Percentiles rank a stretch among this genome's conserved stretches.
These are phyloP conservation scores for Medicago truncatula DNA, from an alignment of 306 rosid species.

Conservation along the genomic window MtrunA17r5.0-ANR NC_053047.1:35403001-35403500, in stretches of 20 bases:
- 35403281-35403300: too few relatives aligned
- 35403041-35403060: constrained; percentile 52
- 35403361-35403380: constrained; percentile 56
- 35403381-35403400: too few relatives aligned
- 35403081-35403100: constrained; percentile 63
- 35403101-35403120: constrained; percentile 45
- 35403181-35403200: background rate
- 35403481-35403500: background rate
- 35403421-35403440: background rate
- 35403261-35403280: too few relatives aligned
- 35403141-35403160: constrained; percentile 94
- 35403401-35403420: too few relatives aligned
- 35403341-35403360: constrained; percentile 55
- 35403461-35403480: background rate
- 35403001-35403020: constrained; percentile 11
- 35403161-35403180: constrained; percentile 17
- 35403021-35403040: background rate
- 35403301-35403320: too few relatives aligned
- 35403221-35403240: background rate
- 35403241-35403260: background rate
- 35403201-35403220: too few relatives aligned
- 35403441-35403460: background rate
- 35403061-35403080: constrained; percentile 66
- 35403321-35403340: too few relatives aligned
- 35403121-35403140: constrained; percentile 72